Percentiles rank a stretch among this genome's conserved stretches.
phyloP scores from a whole-genome alignment of 2,329 filamentous ascomycete species.

The Diplocarpon mali region DNA sequence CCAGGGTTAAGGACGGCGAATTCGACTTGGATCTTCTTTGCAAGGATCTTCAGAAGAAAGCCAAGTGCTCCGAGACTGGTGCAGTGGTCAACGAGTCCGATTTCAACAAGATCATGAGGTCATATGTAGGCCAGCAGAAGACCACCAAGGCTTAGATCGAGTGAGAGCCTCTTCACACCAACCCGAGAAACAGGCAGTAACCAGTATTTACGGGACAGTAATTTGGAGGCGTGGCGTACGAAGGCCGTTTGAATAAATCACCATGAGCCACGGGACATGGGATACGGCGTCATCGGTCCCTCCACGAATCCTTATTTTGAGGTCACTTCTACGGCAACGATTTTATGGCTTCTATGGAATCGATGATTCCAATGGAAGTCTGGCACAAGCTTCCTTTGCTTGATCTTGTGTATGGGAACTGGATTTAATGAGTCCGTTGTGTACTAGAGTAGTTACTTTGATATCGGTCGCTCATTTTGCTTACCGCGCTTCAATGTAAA shows the following conservation, averaged over 20 bases:
- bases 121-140: conserved; percentile 34
- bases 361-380: background rate
- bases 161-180: conserved; percentile 5
- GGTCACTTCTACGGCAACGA: background rate
- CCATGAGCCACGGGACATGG: conserved; percentile 5
- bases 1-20: conserved; percentile 79
- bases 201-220: conserved; percentile 7
- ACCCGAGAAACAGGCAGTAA: background rate
- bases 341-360: background rate
- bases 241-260: conserved; percentile 6
- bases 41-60: conserved; percentile 87
- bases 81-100: conserved; percentile 83
- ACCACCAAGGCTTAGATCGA: conserved; percentile 3
- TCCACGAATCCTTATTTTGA: background rate
- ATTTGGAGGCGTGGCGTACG: conserved; percentile 7
- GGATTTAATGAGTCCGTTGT: no score
- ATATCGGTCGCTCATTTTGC: no score
- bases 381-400: background rate
- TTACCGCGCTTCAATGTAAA: no score
- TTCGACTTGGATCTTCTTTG: conserved; percentile 92
- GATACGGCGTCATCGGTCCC: conserved; percentile 4
- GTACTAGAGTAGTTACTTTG: no score
- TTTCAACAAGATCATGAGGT: conserved; percentile 68
- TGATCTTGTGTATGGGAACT: background rate
- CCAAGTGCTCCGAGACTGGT: conserved; percentile 83